These are phyloP conservation scores for Ustilago shanxiensis DNA, from an alignment of 1,284 basidiomycete species.

Conservation along the genomic window DNA sequence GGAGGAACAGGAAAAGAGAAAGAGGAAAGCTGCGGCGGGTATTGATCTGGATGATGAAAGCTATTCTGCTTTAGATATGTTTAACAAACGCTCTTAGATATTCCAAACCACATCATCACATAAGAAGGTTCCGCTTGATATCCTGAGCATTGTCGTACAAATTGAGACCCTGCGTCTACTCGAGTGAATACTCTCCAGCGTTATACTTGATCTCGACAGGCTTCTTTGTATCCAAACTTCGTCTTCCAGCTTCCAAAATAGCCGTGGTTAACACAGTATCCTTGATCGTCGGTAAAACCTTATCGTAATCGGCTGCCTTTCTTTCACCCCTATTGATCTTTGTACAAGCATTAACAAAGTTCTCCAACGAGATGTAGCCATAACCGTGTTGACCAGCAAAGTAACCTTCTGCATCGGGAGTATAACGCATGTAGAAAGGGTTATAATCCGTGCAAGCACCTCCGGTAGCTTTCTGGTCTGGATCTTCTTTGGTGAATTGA, in stretches of 20 bases:
- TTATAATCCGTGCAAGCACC: constrained; percentile 74
- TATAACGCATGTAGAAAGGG: constrained; percentile 96
- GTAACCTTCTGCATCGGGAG: constrained; percentile 87
- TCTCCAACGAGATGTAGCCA: constrained; percentile 88
- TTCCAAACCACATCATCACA: too few species aligned
- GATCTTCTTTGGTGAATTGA: constrained; percentile 84
- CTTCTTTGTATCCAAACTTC: constrained; percentile 87
- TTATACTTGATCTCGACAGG: constrained; percentile 81
- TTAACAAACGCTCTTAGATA: constrained; percentile 31
- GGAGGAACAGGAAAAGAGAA: constrained; percentile 27
- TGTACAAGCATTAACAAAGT: constrained; percentile 78
- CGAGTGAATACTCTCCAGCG: constrained; percentile 78
- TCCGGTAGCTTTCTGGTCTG: constrained; percentile 78
- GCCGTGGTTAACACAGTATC: constrained; percentile 91
- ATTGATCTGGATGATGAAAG: constrained; percentile 18
- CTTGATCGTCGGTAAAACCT: constrained; percentile 85
- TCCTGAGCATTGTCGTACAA: too few species aligned
- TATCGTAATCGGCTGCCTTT: constrained; percentile 79
- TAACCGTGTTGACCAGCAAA: constrained; percentile 94
- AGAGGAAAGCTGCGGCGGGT: constrained; percentile 35
- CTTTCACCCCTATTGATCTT: constrained; percentile 79
- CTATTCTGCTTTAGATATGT: constrained; percentile 43
- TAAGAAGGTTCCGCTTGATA: too few species aligned
- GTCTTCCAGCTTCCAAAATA: constrained; percentile 88
- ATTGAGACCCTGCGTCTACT: constrained; percentile 74